Conservation (phyloP, 2,329 filamentous ascomycete genomes). For the Exophiala calicioides region DNA sequence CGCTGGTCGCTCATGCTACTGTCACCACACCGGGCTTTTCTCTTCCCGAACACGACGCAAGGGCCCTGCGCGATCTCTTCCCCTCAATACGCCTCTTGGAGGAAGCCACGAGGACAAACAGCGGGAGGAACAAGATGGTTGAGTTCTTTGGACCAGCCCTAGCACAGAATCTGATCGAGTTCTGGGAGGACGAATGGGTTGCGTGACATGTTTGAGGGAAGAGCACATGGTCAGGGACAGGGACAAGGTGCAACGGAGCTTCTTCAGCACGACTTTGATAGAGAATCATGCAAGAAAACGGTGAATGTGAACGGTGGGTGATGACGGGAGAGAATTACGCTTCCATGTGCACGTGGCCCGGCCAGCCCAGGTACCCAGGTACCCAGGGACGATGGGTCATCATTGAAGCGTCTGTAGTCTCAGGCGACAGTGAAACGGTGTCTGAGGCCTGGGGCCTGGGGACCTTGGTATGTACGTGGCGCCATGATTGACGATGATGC, state of each 20-base stretch:
- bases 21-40: constrained; percentile 22
- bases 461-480: constrained; percentile 1
- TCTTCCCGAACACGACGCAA: constrained; percentile 34
- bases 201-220: too few relatives aligned
- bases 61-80: constrained; percentile 38
- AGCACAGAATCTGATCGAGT: constrained; percentile 25
- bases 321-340: too few relatives aligned
- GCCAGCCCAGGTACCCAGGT: too few relatives aligned
- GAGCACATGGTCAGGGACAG: too few relatives aligned
- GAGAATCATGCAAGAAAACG: too few relatives aligned
- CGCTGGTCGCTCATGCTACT: constrained; percentile 23
- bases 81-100: constrained; percentile 27
- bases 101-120: constrained; percentile 23
- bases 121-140: constrained; percentile 14
- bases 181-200: constrained; percentile 31
- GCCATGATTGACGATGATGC: constrained; percentile 10
- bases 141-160: constrained; percentile 12
- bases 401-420: not conserved
- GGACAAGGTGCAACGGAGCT: too few relatives aligned
- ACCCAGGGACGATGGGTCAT: not conserved
- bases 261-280: too few relatives aligned
- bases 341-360: too few relatives aligned
- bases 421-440: too few relatives aligned
- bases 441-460: too few relatives aligned
- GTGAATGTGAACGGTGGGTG: too few relatives aligned